Percentiles rank a stretch among this genome's conserved stretches.
Evolutionary conservation across 345 rosid species (phyloP).

Genomic region (Brassica nigra): DNA sequence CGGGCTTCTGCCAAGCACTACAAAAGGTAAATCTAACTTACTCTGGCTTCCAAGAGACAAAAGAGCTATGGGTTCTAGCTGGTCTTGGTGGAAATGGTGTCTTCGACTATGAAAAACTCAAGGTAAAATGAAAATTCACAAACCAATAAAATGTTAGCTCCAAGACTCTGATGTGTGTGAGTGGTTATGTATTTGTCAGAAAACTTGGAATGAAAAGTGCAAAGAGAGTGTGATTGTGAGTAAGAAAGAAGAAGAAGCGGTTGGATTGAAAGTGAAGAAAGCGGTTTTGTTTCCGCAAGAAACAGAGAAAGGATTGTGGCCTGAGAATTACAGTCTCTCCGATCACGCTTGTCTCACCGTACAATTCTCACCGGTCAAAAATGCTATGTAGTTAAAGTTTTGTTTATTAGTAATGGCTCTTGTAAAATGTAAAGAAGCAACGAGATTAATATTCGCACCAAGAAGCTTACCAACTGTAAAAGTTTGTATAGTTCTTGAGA

Average conservation of each 20-base stretch:
- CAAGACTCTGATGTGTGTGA: conserved; percentile 8
- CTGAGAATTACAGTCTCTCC: conserved; percentile 77
- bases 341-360: conserved; percentile 93
- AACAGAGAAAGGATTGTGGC: conserved; percentile 93
- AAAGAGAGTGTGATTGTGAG: conserved; percentile 25
- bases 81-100: conserved; percentile 64
- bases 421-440: neutral
- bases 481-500: neutral
- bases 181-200: conserved; percentile 33
- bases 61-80: conserved; percentile 67
- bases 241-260: conserved; percentile 44
- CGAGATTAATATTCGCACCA: neutral
- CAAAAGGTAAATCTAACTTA: conserved; percentile 48
- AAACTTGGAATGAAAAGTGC: conserved; percentile 47
- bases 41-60: conserved; percentile 52
- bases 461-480: no score
- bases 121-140: conserved; percentile 40
- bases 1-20: conserved; percentile 68
- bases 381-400: conserved; percentile 42
- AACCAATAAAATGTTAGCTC: neutral
- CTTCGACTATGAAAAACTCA: conserved; percentile 62
- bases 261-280: conserved; percentile 73
- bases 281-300: conserved; percentile 84
- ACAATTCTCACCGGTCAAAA: conserved; percentile 71
- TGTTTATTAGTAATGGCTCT: neutral